These are phyloP conservation scores for Teratosphaeria zuluensis DNA, from an alignment of 2,329 filamentous ascomycete species.

Conservation along the genomic window DNA sequence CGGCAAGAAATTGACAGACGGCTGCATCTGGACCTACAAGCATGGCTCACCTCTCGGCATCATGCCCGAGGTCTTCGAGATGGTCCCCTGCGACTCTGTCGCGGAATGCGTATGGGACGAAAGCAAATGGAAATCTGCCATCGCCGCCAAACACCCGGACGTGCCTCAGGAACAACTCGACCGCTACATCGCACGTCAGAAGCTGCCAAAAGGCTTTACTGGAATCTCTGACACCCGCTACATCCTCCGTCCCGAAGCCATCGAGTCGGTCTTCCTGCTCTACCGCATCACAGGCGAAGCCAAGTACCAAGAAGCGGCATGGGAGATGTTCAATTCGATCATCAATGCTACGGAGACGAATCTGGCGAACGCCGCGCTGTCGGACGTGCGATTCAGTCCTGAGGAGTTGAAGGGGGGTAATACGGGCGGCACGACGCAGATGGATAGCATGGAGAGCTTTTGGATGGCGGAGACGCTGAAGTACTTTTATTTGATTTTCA, in stretches of 20 bases:
- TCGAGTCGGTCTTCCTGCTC: conserved; percentile 53
- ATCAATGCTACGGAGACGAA: conserved; percentile 33
- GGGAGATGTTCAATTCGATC: conserved; percentile 43
- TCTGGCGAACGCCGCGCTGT: conserved; percentile 37
- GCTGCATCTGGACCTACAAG: conserved; percentile 55
- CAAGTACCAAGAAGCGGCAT: conserved; percentile 35
- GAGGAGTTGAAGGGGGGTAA: conserved; percentile 20
- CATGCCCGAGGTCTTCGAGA: conserved; percentile 51
- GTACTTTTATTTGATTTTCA: conserved; percentile 41
- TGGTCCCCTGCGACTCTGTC: conserved; percentile 38
- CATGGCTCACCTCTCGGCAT: conserved; percentile 44
- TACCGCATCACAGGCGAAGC: conserved; percentile 50
- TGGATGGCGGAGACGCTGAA: conserved; percentile 43
- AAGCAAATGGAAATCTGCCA: conserved; percentile 38
- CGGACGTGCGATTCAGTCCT: conserved; percentile 31
- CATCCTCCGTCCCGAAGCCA: conserved; percentile 46
- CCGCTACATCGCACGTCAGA: conserved; percentile 27
- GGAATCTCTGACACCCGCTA: conserved; percentile 36
- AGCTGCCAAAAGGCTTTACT: conserved; percentile 36
- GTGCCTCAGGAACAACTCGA: conserved; percentile 7
- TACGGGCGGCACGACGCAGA: conserved; percentile 13
- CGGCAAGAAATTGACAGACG: conserved; percentile 48
- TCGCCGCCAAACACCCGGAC: conserved; percentile 18
- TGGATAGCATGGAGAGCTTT: conserved; percentile 41
- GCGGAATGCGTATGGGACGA: conserved; percentile 45